phyloP scores from a whole-genome alignment of 306 rosid genomes.

The Vicia faba region DNA sequence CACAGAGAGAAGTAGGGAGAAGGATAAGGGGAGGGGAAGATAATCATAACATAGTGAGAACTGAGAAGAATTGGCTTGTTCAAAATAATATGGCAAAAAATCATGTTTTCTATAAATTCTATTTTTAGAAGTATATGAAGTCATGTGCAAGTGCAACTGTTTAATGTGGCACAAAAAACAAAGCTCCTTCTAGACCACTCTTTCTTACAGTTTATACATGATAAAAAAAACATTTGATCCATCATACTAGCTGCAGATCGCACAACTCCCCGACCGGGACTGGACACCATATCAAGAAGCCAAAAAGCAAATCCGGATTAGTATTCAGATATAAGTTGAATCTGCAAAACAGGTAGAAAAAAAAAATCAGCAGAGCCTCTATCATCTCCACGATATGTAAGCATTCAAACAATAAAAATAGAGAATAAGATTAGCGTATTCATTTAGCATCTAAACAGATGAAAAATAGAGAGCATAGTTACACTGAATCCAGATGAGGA shows the following conservation, averaged over 20 bases:
- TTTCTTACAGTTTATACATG: conserved; percentile 10
- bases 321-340: conserved; percentile 15
- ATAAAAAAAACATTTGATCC: conserved; percentile 13
- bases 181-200: conserved; percentile 3
- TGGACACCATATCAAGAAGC: conserved; percentile 21
- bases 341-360: conserved; percentile 25
- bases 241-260: conserved; percentile 20
- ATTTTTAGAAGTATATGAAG: conserved; percentile 20
- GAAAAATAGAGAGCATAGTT: conserved; percentile 19
- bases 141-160: conserved; percentile 4
- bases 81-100: conserved; percentile 17
- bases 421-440: not conserved
- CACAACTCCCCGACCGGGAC: not conserved
- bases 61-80: conserved; percentile 4
- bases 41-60: not conserved
- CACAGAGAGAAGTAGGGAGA: not conserved
- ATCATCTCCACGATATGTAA: conserved; percentile 10
- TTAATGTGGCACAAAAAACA: conserved; percentile 16
- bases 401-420: conserved; percentile 5
- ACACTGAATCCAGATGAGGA: conserved; percentile 39
- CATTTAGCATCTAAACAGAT: conserved; percentile 1
- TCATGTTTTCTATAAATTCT: conserved; percentile 6
- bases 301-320: conserved; percentile 32
- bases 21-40: not conserved
- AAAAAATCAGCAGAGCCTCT: conserved; percentile 9